These are phyloP conservation scores for Ogataea salicorniae DNA, from an alignment of 805 yeast species.

Conservation along the genomic window DNA sequence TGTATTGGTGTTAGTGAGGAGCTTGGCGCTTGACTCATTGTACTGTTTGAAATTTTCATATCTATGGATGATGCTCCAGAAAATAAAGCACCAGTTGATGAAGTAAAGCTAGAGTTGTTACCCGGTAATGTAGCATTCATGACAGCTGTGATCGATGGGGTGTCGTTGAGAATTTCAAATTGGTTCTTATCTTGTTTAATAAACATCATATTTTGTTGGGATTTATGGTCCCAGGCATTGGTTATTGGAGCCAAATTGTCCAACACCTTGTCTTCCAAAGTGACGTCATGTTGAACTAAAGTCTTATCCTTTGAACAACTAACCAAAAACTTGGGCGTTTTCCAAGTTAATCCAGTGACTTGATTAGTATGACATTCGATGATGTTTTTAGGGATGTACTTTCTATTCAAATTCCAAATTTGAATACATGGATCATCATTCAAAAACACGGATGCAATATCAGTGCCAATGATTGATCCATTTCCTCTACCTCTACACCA, in stretches of 20 bases:
- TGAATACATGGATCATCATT: conserved; percentile 69
- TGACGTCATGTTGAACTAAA: conserved; percentile 44
- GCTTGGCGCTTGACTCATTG: neutral
- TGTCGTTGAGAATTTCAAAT: conserved; percentile 26
- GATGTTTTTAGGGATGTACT: conserved; percentile 60
- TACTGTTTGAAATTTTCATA: neutral
- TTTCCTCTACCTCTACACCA: conserved; percentile 52
- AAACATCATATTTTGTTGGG: conserved; percentile 44
- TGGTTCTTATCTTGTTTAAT: conserved; percentile 46
- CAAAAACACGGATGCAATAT: conserved; percentile 67
- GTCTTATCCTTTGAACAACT: conserved; percentile 48
- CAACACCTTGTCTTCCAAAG: conserved; percentile 36
- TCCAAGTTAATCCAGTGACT: conserved; percentile 55
- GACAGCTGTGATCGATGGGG: conserved; percentile 8
- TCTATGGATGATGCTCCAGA: neutral
- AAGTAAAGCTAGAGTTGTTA: neutral
- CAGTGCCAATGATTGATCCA: conserved; percentile 46
- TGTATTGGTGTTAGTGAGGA: too few relatives aligned
- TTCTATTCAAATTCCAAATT: conserved; percentile 65
- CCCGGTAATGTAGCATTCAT: conserved; percentile 10
- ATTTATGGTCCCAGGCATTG: conserved; percentile 50
- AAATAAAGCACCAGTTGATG: neutral
- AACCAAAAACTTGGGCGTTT: conserved; percentile 41
- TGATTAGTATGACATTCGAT: conserved; percentile 44
- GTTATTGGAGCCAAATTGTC: conserved; percentile 50